Evolutionary conservation across 805 yeast genomes (phyloP), one percentile per base, ranked within the genome.

Genomic region (Priceomyces medius): DNA sequence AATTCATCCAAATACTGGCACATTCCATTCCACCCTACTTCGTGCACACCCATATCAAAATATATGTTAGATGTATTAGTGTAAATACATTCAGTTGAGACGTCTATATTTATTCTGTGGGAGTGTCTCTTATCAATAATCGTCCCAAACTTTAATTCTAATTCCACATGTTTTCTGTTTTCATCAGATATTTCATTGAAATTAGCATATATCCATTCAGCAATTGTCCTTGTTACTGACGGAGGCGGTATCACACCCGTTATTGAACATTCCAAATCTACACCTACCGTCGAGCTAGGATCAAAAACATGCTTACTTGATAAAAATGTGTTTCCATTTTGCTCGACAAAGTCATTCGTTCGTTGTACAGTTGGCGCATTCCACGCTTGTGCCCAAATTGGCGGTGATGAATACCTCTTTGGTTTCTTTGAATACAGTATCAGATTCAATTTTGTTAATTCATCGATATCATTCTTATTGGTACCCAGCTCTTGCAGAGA

Each of bases 121-220:
- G 85, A 87, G 17, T 76, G 65, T 16, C 68, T 73, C 46, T 81
- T 82, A 47, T 81, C 84, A 66, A 81, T 77, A 20, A 86, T 77
- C 14, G 79, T 70, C 3, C 95, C 95, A 50, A 83, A 77, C 56
- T 85, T 85, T 55, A 84, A 68, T 63, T 86, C 95, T 51, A 86
- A 63, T 66, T 86, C 95, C 20, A 85, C 71, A 46, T 56, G 52
- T 52, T 69, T 77, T 17, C 81, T 71, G 52, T 73, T 75, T 31
- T 77, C 77, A 17, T 66, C 67, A 29, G 79, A 76, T 29, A 87
- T 74, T 24, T 86, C 86, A 34, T 74, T 73, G 35, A 88, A 71
- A 47, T 86, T 83, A 14, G 95, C 89, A 71, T 85, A 89, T 7
- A 90, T 74, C 97, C 97, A 90, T 51, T 84, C 88, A 17, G 93